Percentiles rank a stretch among this genome's conserved stretches.
Evolutionary conservation across 2,329 filamentous ascomycete species (phyloP).

Genomic region (Ophiostoma novo-ulmi): DNA sequence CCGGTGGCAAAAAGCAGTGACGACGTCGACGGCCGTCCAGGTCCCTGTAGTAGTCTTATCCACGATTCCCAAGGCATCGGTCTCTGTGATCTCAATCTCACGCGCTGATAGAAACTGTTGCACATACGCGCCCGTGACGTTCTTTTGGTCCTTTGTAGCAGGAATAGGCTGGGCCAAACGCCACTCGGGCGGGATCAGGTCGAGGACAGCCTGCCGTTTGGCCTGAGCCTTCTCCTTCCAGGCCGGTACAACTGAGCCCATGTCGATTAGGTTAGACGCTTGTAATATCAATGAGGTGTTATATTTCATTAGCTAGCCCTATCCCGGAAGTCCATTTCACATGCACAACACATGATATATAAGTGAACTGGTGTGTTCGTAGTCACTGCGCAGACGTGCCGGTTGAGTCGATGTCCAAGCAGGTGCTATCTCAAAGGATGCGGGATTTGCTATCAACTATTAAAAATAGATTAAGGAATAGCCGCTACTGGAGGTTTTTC

Average conservation of each 20-base stretch:
- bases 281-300: too few relatives aligned
- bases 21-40: constrained; percentile 20
- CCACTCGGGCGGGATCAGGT: constrained; percentile 21
- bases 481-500: too few relatives aligned
- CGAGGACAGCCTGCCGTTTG: constrained; percentile 22
- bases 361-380: neutral
- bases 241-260: neutral
- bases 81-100: constrained; percentile 21
- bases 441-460: too few relatives aligned
- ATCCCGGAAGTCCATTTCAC: neutral
- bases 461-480: too few relatives aligned
- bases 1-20: constrained; percentile 25
- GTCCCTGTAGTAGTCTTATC: neutral
- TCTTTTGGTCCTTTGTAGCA: neutral
- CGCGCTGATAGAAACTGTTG: neutral
- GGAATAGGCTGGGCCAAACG: constrained; percentile 19
- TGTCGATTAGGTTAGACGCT: neutral
- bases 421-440: too few relatives aligned
- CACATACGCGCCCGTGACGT: neutral
- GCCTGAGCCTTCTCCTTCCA: constrained; percentile 20
- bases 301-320: neutral
- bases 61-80: neutral
- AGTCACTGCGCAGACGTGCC: neutral
- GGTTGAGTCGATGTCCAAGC: neutral
- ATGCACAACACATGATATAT: neutral